Evolutionary conservation across 2,329 filamentous ascomycete species (phyloP).

Genomic region (Fusarium praegraminearum): DNA sequence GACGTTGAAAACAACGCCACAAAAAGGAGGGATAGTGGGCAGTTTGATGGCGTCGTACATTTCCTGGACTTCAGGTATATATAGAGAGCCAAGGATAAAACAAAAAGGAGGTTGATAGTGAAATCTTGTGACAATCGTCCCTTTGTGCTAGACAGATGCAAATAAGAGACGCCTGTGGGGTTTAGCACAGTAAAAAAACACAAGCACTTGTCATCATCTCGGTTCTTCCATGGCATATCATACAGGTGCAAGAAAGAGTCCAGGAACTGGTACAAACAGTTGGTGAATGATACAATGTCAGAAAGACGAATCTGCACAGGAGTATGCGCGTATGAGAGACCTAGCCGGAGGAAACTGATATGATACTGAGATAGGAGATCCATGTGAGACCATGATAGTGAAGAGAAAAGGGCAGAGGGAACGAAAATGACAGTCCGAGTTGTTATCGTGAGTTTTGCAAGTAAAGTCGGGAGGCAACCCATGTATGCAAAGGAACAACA

Average conservation of each 20-base stretch:
- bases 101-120: conserved; percentile 24
- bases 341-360: not conserved
- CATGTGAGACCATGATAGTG: conserved; percentile 7
- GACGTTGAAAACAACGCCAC: conserved; percentile 26
- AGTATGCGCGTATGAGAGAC: not conserved
- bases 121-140: not conserved
- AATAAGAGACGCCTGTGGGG: not conserved
- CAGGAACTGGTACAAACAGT: not conserved
- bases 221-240: not conserved
- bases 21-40: conserved; percentile 31
- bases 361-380: conserved; percentile 21
- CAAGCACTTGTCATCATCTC: not conserved
- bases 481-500: conserved; percentile 10
- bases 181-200: not conserved
- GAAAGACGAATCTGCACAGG: not conserved
- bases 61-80: conserved; percentile 35
- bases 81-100: conserved; percentile 41
- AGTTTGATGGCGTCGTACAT: conserved; percentile 39
- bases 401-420: not conserved
- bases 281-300: not conserved
- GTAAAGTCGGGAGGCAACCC: conserved; percentile 39
- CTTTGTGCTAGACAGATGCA: not conserved
- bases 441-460: conserved; percentile 43
- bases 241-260: not conserved
- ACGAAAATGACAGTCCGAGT: conserved; percentile 38